Evolutionary conservation across 1,139 yeast genomes (phyloP), one percentile per base, ranked within the genome.

Genomic region (Taiozyma onychis): DNA sequence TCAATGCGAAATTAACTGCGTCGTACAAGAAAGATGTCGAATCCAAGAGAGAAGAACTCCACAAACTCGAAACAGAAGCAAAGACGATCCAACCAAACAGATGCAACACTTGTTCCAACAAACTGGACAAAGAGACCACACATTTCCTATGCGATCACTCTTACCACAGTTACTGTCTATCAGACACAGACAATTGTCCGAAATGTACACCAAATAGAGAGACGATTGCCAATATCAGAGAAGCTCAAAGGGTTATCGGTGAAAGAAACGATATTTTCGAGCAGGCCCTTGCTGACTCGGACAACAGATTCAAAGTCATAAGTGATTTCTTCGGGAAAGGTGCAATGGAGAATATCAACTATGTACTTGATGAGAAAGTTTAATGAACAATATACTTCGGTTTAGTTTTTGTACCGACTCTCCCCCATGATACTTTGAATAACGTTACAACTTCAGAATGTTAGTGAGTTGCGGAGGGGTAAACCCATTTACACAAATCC

Each of bases 131-230:
- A 49, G 98, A 98, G 0, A 78, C 85, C 9, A 78, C 88, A 1
- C 96, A 88, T 61, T 95, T 91, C 71, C 81, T 83, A 54, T 93
- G 99, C 69, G 78, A 78, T 48, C 99, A 93, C 62, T 83, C 95
- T 4, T 90, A 81, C 63, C 99, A 93, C 64, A 89, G 86, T 58
- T 74, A 88, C 48, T 95, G 99, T 62, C 67, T 93, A 24, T 75
- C 76, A 47, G 83, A 82, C 32, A 72, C 67, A 44, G 52, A 59
- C 49, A 72, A 70, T 50, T 90, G 98, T 65, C 96, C 97, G 0
- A 70, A 77, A 43, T 90, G 97, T 64, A 66, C 81, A 3, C 78
- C 80, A 27, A 88, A 85, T 46, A 67, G 83, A 43, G 95, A 87
- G 55, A 82, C 85, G 21, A 72, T 88, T 34, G 75, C 77, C 44